Evolutionary conservation across 352 stramenopile species (phyloP), one percentile per base, ranked within the genome.

Genomic region (Bremia lactucae): DNA sequence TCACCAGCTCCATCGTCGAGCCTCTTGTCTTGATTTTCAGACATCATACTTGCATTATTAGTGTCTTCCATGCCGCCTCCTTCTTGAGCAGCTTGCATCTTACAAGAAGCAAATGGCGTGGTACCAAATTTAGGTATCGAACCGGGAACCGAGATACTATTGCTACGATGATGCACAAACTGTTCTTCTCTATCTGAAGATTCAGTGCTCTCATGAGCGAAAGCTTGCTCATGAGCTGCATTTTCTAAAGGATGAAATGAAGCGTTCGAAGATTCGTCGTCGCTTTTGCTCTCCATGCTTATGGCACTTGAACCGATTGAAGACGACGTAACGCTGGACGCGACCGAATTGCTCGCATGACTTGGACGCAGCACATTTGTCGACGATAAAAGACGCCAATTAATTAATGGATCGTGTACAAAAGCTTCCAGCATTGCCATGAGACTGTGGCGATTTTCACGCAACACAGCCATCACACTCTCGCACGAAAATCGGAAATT

Each of bases 341-440:
- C 47, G 0, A 56, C 57, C 0, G 49, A 62, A 11, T 54, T 62
- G 4, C 54, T 52, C 0, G 56, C 59, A 16, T 65, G 55, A 35
- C 62, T 81, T 6, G 67, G 68, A 11, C 57, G 64, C 25, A 51
- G 53, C 22, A 74, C 65, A 40, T 65, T 83, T 50, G 74, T 87
- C 36, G 67, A 62, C 11, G 53, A 64, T 6, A 97, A 55, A 31
- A 98, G 64, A 51, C 95, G 87, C 95, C 95, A 99, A 36, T 86
- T 96, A 42, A 98, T 98, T 2, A 99, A 68, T 22, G 97, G 97
- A 65, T 99, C 96, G 61, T 99, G 95, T 18, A 99, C 95, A 71
- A 99, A 99, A 8, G 96, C 96, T 71, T 99, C 96, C 1, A 99
- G 79, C 95, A 99, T 99, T 7, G 96, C 91, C 66, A 99, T 97